Evolutionary conservation across 176 grass and related monocot genomes (phyloP).

Genomic region (Chrysopogon serrulatus): DNA sequence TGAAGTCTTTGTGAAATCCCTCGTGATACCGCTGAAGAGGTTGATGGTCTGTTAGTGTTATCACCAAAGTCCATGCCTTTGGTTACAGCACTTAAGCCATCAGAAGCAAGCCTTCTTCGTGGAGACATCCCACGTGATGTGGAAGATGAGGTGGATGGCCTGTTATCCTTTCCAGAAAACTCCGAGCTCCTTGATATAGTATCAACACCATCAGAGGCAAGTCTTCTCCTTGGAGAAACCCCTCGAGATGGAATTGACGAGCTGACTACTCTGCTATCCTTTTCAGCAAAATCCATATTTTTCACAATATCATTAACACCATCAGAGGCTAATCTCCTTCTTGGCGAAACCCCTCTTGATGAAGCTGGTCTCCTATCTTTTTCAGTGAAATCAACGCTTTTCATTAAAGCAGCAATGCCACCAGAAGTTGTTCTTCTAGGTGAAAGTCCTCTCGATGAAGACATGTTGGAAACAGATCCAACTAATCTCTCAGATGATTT

Average conservation of each 20-base stretch:
- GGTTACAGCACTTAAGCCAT: slow-evolving; percentile 23
- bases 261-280: slow-evolving; percentile 30
- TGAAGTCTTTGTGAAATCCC: slow-evolving; percentile 27
- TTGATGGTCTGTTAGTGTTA: slow-evolving; percentile 19
- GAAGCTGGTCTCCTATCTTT: slow-evolving; percentile 36
- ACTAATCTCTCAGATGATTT: slow-evolving; percentile 28
- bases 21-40: slow-evolving; percentile 20
- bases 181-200: slow-evolving; percentile 12
- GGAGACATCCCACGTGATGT: slow-evolving; percentile 38
- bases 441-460: slow-evolving; percentile 38
- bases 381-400: slow-evolving; percentile 30
- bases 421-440: slow-evolving; percentile 42
- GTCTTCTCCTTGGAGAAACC: slow-evolving; percentile 48
- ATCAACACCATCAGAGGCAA: slow-evolving; percentile 43
- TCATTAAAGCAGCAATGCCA: not conserved
- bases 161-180: slow-evolving; percentile 42
- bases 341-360: slow-evolving; percentile 46
- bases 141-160: slow-evolving; percentile 36
- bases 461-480: slow-evolving; percentile 21
- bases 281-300: slow-evolving; percentile 34
- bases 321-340: slow-evolving; percentile 37
- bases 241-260: slow-evolving; percentile 26
- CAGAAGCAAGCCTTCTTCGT: slow-evolving; percentile 43
- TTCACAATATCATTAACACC: slow-evolving; percentile 26
- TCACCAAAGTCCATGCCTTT: slow-evolving; percentile 32